These are phyloP conservation scores for Euphrasia confusa DNA, from an alignment of 257 asterid genomes.

Conservation along the genomic window DNA sequence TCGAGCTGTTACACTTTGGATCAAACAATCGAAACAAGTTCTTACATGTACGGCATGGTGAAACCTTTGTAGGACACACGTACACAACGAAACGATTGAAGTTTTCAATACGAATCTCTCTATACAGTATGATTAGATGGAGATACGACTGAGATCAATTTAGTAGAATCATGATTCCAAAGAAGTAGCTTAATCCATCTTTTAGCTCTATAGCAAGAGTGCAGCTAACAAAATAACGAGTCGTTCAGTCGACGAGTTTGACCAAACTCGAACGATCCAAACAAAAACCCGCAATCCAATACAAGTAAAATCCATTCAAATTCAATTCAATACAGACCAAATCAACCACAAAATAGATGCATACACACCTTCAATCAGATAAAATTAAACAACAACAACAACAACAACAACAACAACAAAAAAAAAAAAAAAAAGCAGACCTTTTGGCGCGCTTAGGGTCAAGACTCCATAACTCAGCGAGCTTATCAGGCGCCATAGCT, in stretches of 20 bases:
- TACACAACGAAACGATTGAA: not conserved
- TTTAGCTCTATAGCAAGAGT: not conserved
- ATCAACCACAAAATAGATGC: slow-evolving; percentile 3
- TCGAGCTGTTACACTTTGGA: too few species aligned
- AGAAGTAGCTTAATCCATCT: not conserved
- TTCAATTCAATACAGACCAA: not conserved
- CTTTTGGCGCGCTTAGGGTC: slow-evolving; percentile 98
- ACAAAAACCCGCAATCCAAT: not conserved
- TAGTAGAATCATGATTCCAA: not conserved
- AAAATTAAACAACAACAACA: not conserved
- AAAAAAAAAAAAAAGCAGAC: slow-evolving; percentile 25
- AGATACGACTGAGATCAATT: not conserved
- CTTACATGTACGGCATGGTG: too few species aligned
- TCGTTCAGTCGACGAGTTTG: slow-evolving; percentile 1
- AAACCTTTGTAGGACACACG: too few species aligned
- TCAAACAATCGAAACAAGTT: too few species aligned
- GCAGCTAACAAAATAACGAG: not conserved
- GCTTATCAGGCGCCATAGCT: slow-evolving; percentile 96
- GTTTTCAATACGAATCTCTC: not conserved
- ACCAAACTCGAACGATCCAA: slow-evolving; percentile 19
- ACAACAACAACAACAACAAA: too few species aligned
- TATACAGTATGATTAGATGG: not conserved
- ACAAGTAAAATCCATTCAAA: not conserved
- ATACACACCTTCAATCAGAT: not conserved
- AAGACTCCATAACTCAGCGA: slow-evolving; percentile 88